phyloP scores from a whole-genome alignment of 116 monocot genomes.

The Dioscorea cayenensis region DNA sequence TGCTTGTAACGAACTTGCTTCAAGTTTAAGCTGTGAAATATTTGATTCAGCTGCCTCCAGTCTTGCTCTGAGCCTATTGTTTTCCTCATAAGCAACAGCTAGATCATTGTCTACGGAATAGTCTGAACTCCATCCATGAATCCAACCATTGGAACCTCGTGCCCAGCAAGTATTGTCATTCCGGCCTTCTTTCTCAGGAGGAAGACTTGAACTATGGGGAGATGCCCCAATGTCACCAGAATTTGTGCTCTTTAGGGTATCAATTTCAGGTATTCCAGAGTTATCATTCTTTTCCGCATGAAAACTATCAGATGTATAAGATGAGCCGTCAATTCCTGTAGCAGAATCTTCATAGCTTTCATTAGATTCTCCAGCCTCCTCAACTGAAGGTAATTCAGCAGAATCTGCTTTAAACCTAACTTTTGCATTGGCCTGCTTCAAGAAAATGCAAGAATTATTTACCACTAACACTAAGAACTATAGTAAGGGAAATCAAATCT shows the following conservation, averaged over 20 bases:
- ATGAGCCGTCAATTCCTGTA: constrained; percentile 63
- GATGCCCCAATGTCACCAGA: constrained; percentile 22
- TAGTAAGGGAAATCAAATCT: not conserved
- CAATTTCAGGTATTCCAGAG: constrained; percentile 31
- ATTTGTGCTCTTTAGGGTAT: constrained; percentile 23
- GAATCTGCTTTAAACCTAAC: constrained; percentile 40
- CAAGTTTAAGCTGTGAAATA: constrained; percentile 65
- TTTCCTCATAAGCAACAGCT: constrained; percentile 57
- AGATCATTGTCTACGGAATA: constrained; percentile 58
- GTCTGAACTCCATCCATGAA: constrained; percentile 70
- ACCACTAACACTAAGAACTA: not conserved
- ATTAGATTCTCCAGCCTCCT: constrained; percentile 44
- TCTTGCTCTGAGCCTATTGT: constrained; percentile 40
- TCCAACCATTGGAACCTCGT: constrained; percentile 53
- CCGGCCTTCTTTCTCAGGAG: constrained; percentile 28
- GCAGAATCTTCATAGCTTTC: constrained; percentile 51
- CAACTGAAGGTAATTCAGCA: constrained; percentile 28
- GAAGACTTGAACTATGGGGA: constrained; percentile 27
- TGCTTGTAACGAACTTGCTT: constrained; percentile 60
- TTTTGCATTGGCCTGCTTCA: constrained; percentile 44
- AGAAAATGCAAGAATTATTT: constrained; percentile 1
- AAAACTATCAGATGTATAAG: constrained; percentile 70
- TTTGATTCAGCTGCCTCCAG: constrained; percentile 63
- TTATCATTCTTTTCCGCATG: constrained; percentile 70
- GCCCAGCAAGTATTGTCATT: constrained; percentile 22